These are phyloP conservation scores for Candida sanyiensis DNA, from an alignment of 805 yeast species.

Conservation along the genomic window DNA sequence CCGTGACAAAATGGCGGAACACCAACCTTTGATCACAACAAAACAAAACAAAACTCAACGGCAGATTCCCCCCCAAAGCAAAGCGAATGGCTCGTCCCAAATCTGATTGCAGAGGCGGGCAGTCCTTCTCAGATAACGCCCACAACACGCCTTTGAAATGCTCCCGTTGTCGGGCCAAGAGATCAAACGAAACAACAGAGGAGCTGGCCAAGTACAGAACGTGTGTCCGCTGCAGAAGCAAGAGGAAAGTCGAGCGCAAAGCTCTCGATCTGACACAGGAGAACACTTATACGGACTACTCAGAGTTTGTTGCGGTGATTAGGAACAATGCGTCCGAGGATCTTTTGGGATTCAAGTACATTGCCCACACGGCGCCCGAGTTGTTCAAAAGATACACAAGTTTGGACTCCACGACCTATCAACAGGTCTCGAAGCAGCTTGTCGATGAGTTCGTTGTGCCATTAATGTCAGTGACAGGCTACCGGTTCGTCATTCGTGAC, in stretches of 20 bases:
- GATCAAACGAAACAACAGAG: conserved; percentile 30
- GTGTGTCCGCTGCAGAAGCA: conserved; percentile 34
- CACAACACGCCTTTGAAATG: conserved; percentile 30
- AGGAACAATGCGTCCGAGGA: conserved; percentile 32
- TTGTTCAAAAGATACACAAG: conserved; percentile 31
- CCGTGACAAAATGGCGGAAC: conserved; percentile 10
- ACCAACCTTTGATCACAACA: no score
- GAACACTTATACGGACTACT: conserved; percentile 31
- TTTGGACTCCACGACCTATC: conserved; percentile 29
- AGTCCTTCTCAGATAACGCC: conserved; percentile 2
- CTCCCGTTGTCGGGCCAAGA: conserved; percentile 38
- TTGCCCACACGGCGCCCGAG: conserved; percentile 28
- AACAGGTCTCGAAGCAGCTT: conserved; percentile 31
- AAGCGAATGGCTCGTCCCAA: neutral
- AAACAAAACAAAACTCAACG: neutral
- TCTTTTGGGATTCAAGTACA: conserved; percentile 31
- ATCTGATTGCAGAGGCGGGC: conserved; percentile 2
- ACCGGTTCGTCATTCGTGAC: conserved; percentile 39
- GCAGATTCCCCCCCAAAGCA: neutral
- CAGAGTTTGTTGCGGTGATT: conserved; percentile 29
- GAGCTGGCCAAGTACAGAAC: conserved; percentile 37
- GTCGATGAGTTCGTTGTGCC: conserved; percentile 35
- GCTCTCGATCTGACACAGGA: conserved; percentile 12
- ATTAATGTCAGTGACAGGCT: conserved; percentile 36
- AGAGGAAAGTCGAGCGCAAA: conserved; percentile 31